Percentiles rank a stretch among this genome's conserved stretches.
phyloP scores from a whole-genome alignment of 306 rosid species.

The Cucumis hystrix region DNA sequence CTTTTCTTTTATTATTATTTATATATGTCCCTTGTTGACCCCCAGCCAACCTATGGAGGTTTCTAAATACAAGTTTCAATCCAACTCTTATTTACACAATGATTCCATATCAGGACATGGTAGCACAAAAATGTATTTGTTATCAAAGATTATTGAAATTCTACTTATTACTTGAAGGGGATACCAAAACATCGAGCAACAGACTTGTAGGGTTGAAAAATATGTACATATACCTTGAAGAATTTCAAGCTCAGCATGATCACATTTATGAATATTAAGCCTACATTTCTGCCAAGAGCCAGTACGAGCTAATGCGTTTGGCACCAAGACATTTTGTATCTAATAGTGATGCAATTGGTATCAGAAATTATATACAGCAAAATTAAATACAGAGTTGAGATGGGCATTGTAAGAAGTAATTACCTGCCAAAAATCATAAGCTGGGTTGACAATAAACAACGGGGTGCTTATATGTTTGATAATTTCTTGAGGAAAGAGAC shows the following conservation, averaged over 20 bases:
- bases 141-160: not conserved
- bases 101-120: not conserved
- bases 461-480: conserved; percentile 49
- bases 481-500: conserved; percentile 71
- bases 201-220: not conserved
- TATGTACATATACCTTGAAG: conserved; percentile 46
- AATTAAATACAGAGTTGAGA: conserved; percentile 13
- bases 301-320: conserved; percentile 46
- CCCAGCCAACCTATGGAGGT: too few species aligned
- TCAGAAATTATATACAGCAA: conserved; percentile 2
- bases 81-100: not conserved
- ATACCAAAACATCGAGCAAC: not conserved
- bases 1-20: too few species aligned
- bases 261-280: conserved; percentile 42
- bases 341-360: conserved; percentile 18
- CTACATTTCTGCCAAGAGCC: conserved; percentile 69
- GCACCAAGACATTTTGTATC: conserved; percentile 86
- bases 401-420: conserved; percentile 13
- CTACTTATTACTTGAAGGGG: not conserved
- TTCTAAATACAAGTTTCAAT: too few species aligned
- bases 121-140: not conserved
- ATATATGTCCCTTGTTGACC: too few species aligned
- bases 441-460: conserved; percentile 81
- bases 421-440: conserved; percentile 96
- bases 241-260: conserved; percentile 34